These are phyloP conservation scores for Neofusicoccum umdonicola DNA, from an alignment of 2,329 filamentous ascomycete genomes.

Conservation along the genomic window DNA sequence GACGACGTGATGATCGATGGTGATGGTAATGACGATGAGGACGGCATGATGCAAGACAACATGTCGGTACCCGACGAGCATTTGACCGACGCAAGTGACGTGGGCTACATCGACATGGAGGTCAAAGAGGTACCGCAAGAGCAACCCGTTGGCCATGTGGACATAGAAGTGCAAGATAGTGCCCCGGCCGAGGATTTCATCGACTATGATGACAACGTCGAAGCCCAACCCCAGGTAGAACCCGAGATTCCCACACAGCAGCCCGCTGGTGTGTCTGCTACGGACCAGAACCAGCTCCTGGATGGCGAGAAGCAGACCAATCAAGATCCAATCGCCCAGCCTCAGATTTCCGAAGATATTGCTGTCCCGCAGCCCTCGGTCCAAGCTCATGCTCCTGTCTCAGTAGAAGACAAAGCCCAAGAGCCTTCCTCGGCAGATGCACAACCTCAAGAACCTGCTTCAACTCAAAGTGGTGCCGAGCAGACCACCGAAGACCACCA, in stretches of 20 bases:
- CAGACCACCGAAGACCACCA: neutral
- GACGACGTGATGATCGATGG: conserved; percentile 39
- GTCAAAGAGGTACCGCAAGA: conserved; percentile 9
- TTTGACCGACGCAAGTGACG: conserved; percentile 20
- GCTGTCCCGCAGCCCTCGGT: neutral
- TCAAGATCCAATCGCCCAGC: neutral
- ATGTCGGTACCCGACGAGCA: conserved; percentile 20
- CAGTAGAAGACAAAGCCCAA: neutral
- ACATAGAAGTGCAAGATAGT: conserved; percentile 21
- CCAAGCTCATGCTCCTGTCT: neutral
- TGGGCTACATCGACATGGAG: conserved; percentile 18
- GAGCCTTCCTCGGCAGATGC: neutral
- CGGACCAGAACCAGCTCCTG: neutral
- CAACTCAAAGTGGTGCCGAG: neutral
- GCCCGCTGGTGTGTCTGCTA: neutral
- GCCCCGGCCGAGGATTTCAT: conserved; percentile 20
- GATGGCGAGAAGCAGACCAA: neutral
- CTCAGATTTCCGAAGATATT: neutral
- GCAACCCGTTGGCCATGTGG: neutral
- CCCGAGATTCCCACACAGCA: neutral
- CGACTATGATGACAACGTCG: conserved; percentile 17
- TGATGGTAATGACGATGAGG: conserved; percentile 24
- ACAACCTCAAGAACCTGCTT: neutral
- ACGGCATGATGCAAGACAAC: conserved; percentile 19
- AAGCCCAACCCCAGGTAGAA: neutral